Base-by-base conservation (phyloP, 2,329 filamentous ascomycete genomes). In the Exserohilum turcica region DNA sequence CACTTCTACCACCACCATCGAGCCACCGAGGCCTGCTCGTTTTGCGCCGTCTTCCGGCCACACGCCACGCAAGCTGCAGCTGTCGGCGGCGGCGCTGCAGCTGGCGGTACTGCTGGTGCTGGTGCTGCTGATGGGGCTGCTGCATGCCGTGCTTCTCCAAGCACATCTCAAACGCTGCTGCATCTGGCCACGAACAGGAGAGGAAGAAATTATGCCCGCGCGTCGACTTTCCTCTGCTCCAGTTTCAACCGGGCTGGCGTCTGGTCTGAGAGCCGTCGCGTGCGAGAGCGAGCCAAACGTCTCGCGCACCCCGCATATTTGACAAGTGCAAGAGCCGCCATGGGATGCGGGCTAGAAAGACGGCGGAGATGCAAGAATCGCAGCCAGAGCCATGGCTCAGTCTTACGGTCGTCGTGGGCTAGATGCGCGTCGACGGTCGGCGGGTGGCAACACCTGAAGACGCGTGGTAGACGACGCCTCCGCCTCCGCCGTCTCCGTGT, bases 1-100 rank as follows among this genome's bases (percentile, higher is more conserved):
- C 43, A 43, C 50, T 37, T 37, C 64, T 57, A 60, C 54, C 63
- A 64, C 54, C 43, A 59, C 46, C 12, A 53, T 32, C 21, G 28
- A 37, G 39, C 48, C 16, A 50, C 40, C 40, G 38, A 38, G 33
- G 45, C 16, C 37, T 54, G 50, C 54, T 40, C 43, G 52, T 56
- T 48, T 52, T 32, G 51, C 39, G 21, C 21, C 7, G 21, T 24
- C 21, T 24, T 4, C 7, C 21, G 21, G 7, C 21, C 4, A 24
- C 21, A 24, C 21, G 21, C 21, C 21, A 24, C 21, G n/a, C n/a
- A n/a, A 24, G 21, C 21, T 24, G 21, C 21, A 24, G 21, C 21
- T 24, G 21, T 24, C 21, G 21, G 21, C 7, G n/a, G n/a, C n/a
- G n/a, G 21, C 21, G 21, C 21, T 7, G 21, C 21, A 5, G 21